Base-by-base conservation (phyloP, 257 asterid genomes). In the Nicotiana noctiflora region DNA sequence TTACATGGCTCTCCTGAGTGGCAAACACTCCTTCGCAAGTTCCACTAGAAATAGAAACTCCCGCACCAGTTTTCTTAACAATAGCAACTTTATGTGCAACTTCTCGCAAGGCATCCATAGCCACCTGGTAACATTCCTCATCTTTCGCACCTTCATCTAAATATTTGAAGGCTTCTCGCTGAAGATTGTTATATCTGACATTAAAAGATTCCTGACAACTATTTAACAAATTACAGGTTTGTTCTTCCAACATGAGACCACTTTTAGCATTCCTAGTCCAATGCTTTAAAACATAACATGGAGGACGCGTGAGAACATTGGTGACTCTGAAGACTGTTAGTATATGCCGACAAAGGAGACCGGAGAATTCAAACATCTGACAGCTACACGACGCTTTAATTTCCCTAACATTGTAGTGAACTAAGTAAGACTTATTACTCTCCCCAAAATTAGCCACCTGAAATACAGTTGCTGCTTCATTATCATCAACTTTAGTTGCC, bases 241-340 rank as follows among this genome's bases (percentile, higher is more conserved):
- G 13, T 21, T 77, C 85, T 46, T 55, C 82, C 63, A 77, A 77
- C 57, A 66, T 44, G 27, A 82, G 27, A 34, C 85, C 74, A 77
- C 85, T 40, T 79, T 67, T 82, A 29, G 82, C 82, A 27, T 65
- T 82, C 72, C 72, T 77, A 10, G 85, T 77, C 85, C 82, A 82
- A 17, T 79, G 72, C 79, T 77, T 82, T 27, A 82, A 27, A 46
- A 66, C 63, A 65, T 65, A 77, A 11, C 18, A 12, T 64, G 79
- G 51, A 12, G 85, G 79, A 53, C 77, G 46, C n/a, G 75, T 82
- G 49, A 82, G 82, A 65, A 77, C 62, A 77, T 82, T 82, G 8
- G 75, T 82, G 57, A 82, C 62, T 62, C 85, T 77, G n/a, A 82
- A 77, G 29, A 65, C 75, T 31, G 84, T 76, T 62, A 82, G 62